Evolutionary conservation across 441 rosid genomes (phyloP).

Genomic region (Lepidium campestre): DNA sequence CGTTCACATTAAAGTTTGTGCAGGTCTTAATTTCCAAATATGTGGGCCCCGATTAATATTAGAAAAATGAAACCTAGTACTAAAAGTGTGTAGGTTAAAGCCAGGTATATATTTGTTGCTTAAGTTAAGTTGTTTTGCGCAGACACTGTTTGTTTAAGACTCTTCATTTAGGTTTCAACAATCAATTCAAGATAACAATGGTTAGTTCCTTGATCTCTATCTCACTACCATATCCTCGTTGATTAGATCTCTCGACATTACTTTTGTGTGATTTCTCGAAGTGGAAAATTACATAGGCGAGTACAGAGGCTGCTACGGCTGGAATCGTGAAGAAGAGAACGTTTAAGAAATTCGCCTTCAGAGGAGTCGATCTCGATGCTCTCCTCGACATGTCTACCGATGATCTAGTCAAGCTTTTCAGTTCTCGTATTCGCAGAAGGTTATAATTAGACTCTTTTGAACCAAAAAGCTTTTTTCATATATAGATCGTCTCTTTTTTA

Average conservation of each 20-base stretch:
- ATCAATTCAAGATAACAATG: neutral
- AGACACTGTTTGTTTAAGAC: neutral
- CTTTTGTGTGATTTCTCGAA: neutral
- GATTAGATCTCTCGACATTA: neutral
- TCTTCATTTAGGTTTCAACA: neutral
- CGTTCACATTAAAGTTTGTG: neutral
- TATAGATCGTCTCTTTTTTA: neutral
- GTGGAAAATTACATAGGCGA: neutral
- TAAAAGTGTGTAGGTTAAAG: slow-evolving; percentile 1
- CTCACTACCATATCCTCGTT: neutral
- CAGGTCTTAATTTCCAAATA: neutral
- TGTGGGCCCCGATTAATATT: neutral
- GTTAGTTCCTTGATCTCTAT: neutral
- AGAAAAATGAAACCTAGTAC: neutral
- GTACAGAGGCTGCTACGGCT: slow-evolving; percentile 8
- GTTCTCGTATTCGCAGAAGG: slow-evolving; percentile 24
- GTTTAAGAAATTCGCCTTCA: slow-evolving; percentile 18
- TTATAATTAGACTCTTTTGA: neutral
- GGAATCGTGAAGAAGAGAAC: slow-evolving; percentile 23
- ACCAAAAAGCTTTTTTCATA: neutral
- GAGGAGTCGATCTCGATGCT: slow-evolving; percentile 27
- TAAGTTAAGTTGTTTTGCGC: neutral
- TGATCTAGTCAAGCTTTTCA: slow-evolving; percentile 22
- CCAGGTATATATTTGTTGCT: slow-evolving; percentile 12
- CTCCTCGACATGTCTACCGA: slow-evolving; percentile 27